Conservation (phyloP, 306 rosid species). For the Mimosa bimucronata region DNA sequence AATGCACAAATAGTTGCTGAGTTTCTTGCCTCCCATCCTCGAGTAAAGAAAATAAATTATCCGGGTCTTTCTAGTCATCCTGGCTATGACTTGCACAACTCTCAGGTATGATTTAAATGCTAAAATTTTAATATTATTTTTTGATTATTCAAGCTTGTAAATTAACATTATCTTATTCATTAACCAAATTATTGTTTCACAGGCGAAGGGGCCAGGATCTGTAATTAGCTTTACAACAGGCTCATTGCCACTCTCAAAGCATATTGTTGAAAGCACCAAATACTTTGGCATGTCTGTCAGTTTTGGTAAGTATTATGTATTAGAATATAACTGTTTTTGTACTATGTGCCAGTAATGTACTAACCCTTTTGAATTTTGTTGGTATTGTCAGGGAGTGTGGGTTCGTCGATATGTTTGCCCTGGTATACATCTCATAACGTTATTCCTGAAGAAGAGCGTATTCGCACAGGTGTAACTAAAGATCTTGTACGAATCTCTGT, state of each 20-base stretch:
- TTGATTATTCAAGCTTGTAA: no score
- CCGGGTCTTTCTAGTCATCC: neutral
- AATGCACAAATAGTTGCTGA: neutral
- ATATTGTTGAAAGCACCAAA: no score
- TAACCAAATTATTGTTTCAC: no score
- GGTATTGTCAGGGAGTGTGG: conserved; percentile 66
- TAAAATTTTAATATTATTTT: no score
- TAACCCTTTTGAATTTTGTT: neutral
- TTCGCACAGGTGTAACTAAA: conserved; percentile 64
- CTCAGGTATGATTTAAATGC: neutral
- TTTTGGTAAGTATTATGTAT: no score
- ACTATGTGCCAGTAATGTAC: no score
- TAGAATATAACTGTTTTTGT: no score
- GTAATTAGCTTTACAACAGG: no score
- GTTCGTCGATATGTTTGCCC: conserved; percentile 85
- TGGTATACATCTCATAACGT: conserved; percentile 82
- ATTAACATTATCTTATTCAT: no score
- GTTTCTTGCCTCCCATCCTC: neutral
- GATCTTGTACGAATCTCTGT: conserved; percentile 80
- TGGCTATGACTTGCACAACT: neutral
- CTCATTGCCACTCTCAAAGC: no score
- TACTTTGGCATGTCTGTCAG: no score
- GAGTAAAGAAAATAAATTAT: neutral
- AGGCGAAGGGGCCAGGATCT: no score
- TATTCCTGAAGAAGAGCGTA: conserved; percentile 69